Evolutionary conservation across 371 early-diverging fungal genomes (phyloP).

Genomic region (Rhizopus delemar): DNA sequence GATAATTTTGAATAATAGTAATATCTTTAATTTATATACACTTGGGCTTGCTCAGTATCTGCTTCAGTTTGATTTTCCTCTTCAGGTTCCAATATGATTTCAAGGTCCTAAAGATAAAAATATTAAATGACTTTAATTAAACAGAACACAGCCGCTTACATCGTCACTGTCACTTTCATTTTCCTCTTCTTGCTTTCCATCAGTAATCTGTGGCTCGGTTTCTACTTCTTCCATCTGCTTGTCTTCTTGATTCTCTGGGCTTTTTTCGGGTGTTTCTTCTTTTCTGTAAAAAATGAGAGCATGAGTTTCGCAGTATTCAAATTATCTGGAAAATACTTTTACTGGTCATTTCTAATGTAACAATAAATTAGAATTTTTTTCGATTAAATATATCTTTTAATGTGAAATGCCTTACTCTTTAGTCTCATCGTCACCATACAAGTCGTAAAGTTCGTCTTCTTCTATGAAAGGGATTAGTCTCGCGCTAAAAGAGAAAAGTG

Average conservation of each 20-base stretch:
- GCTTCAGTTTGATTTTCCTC: conserved; percentile 29
- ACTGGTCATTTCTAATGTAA: conserved; percentile 19
- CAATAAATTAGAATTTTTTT: neutral
- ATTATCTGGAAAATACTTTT: neutral
- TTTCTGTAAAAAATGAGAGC: conserved; percentile 11
- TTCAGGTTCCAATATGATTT: conserved; percentile 66
- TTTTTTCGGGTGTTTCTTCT: conserved; percentile 17
- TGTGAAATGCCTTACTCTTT: conserved; percentile 21
- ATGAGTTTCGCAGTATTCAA: neutral
- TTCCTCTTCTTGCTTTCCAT: conserved; percentile 39
- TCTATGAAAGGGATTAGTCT: conserved; percentile 6
- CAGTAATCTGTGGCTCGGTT: conserved; percentile 30
- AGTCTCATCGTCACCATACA: conserved; percentile 23
- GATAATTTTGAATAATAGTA: too few relatives aligned
- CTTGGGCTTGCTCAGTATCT: conserved; percentile 6
- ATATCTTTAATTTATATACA: neutral
- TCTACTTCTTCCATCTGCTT: conserved; percentile 22
- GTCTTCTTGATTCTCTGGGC: neutral
- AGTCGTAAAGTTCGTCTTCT: conserved; percentile 26
- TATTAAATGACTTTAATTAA: neutral
- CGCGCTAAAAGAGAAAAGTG: conserved; percentile 1
- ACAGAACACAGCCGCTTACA: conserved; percentile 24
- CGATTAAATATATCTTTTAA: neutral
- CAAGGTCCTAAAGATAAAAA: conserved; percentile 54
- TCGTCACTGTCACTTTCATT: conserved; percentile 52